Evolutionary conservation across 257 asterid genomes (phyloP).

Genomic region (Rehmannia glutinosa): DNA sequence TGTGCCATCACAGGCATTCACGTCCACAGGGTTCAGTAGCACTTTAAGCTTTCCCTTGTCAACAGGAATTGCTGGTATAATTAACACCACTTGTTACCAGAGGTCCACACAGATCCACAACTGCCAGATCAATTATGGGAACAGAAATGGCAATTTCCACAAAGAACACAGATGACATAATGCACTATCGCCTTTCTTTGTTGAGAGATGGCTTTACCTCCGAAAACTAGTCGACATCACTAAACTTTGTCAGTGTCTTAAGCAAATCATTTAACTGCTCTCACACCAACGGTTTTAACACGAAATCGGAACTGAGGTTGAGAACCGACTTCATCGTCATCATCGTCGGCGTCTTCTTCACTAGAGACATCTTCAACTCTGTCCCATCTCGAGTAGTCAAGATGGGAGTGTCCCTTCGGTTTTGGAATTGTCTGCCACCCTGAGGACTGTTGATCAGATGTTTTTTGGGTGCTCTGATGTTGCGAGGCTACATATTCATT

Average conservation of each 20-base stretch:
- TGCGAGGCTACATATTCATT: conserved; percentile 21
- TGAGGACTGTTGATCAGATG: conserved; percentile 35
- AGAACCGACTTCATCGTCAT: conserved; percentile 39
- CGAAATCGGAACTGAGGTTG: conserved; percentile 87
- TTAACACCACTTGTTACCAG: background rate
- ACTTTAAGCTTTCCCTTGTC: too few species aligned
- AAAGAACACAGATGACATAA: background rate
- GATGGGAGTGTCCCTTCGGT: conserved; percentile 92
- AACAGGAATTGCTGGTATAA: too few species aligned
- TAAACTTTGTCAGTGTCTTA: background rate
- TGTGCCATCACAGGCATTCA: too few species aligned
- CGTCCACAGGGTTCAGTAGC: too few species aligned
- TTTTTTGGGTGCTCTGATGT: conserved; percentile 21
- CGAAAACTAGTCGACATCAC: background rate
- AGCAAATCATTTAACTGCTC: conserved; percentile 53
- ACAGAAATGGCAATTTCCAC: background rate
- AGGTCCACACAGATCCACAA: background rate
- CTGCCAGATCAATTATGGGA: background rate
- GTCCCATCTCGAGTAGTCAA: conserved; percentile 97
- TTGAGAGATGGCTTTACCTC: conserved; percentile 11
- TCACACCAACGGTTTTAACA: conserved; percentile 80
- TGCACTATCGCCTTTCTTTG: background rate
- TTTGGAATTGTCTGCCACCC: conserved; percentile 78
- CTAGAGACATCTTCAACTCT: conserved; percentile 77
- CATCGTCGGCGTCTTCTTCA: conserved; percentile 68